phyloP scores from a whole-genome alignment of 2,329 filamentous ascomycete species.

The Sporothrix euskadiensis region DNA sequence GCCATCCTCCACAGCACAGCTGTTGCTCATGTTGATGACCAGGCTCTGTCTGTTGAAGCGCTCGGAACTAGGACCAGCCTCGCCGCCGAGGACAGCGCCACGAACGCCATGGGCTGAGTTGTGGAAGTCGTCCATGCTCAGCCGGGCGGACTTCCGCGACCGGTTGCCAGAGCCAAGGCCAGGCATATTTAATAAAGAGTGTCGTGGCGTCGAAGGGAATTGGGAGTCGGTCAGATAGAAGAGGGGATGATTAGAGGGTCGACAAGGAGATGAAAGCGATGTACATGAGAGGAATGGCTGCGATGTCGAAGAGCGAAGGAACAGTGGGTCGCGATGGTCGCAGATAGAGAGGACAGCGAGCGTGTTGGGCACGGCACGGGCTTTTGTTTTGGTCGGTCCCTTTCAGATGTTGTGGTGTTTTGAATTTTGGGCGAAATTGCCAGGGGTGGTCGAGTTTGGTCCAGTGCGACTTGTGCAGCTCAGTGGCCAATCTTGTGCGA shows the following conservation, averaged over 20 bases:
- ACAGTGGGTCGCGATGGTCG: background rate
- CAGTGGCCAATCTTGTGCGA: background rate
- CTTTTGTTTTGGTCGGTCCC: constrained; percentile 18
- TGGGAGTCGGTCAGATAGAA: background rate
- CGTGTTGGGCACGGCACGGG: background rate
- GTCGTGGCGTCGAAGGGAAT: background rate
- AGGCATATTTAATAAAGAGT: background rate
- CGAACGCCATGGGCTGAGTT: constrained; percentile 4
- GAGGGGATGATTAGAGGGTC: background rate
- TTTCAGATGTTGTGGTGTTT: constrained; percentile 15
- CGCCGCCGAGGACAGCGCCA: constrained; percentile 12
- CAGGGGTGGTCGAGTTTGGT: constrained; percentile 19
- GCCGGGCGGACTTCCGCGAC: constrained; percentile 14
- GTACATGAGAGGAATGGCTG: background rate
- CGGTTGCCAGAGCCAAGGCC: constrained; percentile 18
- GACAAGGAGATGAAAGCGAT: background rate
- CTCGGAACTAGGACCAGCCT: constrained; percentile 20
- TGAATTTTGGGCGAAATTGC: constrained; percentile 18
- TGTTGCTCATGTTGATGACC: constrained; percentile 25
- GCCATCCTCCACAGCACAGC: constrained; percentile 35
- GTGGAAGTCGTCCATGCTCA: constrained; percentile 25
- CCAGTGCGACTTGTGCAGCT: constrained; percentile 20
- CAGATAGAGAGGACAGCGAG: background rate
- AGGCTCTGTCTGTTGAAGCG: background rate
- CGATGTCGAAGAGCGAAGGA: background rate